A percentile compares a stretch with the other conserved stretches of the same genome.
phyloP scores from a whole-genome alignment of 225 moss, liverwort and hornwort species.

The Asterella californica region DNA sequence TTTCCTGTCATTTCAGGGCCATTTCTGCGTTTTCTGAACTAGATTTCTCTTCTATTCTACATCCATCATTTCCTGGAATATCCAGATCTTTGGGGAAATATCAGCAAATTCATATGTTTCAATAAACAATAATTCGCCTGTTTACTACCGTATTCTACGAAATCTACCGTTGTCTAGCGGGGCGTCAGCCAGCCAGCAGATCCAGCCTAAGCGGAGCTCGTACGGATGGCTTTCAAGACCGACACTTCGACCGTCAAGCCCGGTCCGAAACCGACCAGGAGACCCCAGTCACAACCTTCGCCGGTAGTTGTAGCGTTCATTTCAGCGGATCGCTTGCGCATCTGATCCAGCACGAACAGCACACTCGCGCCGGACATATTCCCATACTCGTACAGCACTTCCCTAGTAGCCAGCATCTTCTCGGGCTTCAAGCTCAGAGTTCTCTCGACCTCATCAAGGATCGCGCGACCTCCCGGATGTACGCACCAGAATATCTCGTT shows the following conservation, averaged over 20 bases:
- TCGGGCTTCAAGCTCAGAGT: slow-evolving; percentile 18
- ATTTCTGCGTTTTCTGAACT: too few relatives aligned
- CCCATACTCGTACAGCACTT: slow-evolving; percentile 12
- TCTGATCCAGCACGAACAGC: slow-evolving; percentile 27
- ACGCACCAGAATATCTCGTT: slow-evolving; percentile 35
- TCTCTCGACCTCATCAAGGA: slow-evolving; percentile 26
- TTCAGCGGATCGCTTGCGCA: slow-evolving; percentile 19
- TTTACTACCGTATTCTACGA: too few relatives aligned
- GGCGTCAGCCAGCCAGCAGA: too few relatives aligned
- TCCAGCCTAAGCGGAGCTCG: too few relatives aligned
- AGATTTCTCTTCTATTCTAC: too few relatives aligned
- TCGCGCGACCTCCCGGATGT: slow-evolving; percentile 28
- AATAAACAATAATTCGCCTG: too few relatives aligned
- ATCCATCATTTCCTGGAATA: too few relatives aligned
- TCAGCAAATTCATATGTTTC: too few relatives aligned
- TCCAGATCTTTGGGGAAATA: too few relatives aligned
- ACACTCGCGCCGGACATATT: slow-evolving; percentile 31
- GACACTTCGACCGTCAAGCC: slow-evolving; percentile 33
- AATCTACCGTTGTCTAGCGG: too few relatives aligned
- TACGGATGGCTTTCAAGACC: slow-evolving; percentile 14
- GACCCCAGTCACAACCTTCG: slow-evolving; percentile 29
- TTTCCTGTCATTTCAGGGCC: too few relatives aligned
- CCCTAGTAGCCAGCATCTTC: slow-evolving; percentile 25
- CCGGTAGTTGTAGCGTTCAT: slow-evolving; percentile 18
- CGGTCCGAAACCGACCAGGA: slow-evolving; percentile 25